Conservation (phyloP, 805 yeast species). For the Yueomyces sp. region DNA sequence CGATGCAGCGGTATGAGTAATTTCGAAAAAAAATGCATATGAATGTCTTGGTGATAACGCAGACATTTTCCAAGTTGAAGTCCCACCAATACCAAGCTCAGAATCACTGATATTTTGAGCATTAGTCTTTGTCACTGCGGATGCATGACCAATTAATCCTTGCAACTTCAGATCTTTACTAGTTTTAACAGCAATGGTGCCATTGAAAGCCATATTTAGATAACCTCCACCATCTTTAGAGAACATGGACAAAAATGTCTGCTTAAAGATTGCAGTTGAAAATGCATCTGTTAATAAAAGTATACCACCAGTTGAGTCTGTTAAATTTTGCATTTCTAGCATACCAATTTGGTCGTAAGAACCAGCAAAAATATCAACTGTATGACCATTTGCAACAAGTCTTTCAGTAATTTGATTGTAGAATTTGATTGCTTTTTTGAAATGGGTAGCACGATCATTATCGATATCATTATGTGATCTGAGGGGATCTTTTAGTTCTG, state of each 20-base stretch:
- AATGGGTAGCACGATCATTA: slow-evolving; percentile 77
- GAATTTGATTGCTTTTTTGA: slow-evolving; percentile 71
- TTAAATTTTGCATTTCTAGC: slow-evolving; percentile 79
- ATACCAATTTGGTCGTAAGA: slow-evolving; percentile 94
- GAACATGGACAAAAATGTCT: slow-evolving; percentile 78
- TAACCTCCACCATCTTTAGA: slow-evolving; percentile 78
- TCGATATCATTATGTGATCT: slow-evolving; percentile 97
- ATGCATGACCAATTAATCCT: slow-evolving; percentile 90
- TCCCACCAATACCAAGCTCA: slow-evolving; percentile 89
- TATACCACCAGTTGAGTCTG: slow-evolving; percentile 84
- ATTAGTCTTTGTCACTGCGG: slow-evolving; percentile 51
- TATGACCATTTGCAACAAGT: slow-evolving; percentile 60
- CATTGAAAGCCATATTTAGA: slow-evolving; percentile 83
- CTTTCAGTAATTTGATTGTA: slow-evolving; percentile 64
- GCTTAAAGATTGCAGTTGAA: slow-evolving; percentile 88
- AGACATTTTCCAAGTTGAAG: slow-evolving; percentile 79
- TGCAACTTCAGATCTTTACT: slow-evolving; percentile 78
- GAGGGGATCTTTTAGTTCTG: slow-evolving; percentile 86
- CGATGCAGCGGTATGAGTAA: slow-evolving; percentile 31
- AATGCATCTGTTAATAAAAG: slow-evolving; percentile 82
- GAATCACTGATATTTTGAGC: slow-evolving; percentile 74
- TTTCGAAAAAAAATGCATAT: slow-evolving; percentile 82
- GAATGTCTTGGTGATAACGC: slow-evolving; percentile 78
- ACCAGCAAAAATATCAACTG: slow-evolving; percentile 86
- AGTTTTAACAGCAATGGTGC: slow-evolving; percentile 75